These are phyloP conservation scores for Rhinocladiella similis DNA, from an alignment of 2,329 filamentous ascomycete species.

Conservation along the genomic window DNA sequence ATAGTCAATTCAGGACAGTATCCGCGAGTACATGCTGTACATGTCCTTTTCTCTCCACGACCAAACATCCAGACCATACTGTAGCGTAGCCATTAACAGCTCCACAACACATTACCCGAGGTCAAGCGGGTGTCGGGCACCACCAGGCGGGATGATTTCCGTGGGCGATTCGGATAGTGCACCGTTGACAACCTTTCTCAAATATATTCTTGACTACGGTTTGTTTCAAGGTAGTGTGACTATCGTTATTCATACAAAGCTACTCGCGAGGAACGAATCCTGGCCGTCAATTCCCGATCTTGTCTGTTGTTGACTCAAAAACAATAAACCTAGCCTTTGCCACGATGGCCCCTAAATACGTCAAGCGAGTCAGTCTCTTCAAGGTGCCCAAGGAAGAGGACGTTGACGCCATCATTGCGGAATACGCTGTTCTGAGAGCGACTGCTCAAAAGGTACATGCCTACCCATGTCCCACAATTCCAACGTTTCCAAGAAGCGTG, in stretches of 20 bases:
- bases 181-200: no score
- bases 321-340: not conserved
- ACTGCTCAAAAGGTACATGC: slow-evolving; percentile 45
- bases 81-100: no score
- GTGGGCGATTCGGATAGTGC: not conserved
- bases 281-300: no score
- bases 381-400: slow-evolving; percentile 51
- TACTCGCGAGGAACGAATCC: no score
- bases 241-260: no score
- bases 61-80: no score
- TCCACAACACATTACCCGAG: not conserved
- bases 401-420: slow-evolving; percentile 44
- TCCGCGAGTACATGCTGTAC: no score
- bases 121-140: not conserved
- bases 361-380: slow-evolving; percentile 56
- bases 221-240: no score
- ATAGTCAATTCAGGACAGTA: no score
- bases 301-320: no score
- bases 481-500: not conserved
- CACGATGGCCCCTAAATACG: slow-evolving; percentile 37
- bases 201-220: no score
- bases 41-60: no score
- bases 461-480: not conserved
- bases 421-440: slow-evolving; percentile 45
- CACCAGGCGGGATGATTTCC: not conserved